Conservation (phyloP, 2,329 filamentous ascomycete genomes). For the Helicocarpus griseus region DNA sequence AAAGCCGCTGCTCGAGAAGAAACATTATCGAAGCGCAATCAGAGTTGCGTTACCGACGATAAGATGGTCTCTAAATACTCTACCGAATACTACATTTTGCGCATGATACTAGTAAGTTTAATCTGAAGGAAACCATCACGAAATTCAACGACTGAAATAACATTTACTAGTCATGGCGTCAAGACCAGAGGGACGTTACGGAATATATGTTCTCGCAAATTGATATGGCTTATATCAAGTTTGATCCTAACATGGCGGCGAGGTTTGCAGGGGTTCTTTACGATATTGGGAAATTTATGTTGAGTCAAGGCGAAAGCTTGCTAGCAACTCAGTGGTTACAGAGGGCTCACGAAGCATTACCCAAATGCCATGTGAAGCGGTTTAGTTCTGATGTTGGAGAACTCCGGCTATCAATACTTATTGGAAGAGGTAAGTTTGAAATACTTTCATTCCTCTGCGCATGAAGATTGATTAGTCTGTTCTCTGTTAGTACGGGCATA, state of each 20-base stretch:
- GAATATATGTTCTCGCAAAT: conserved; percentile 66
- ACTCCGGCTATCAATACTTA: conserved; percentile 56
- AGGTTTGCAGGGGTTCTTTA: conserved; percentile 58
- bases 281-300: conserved; percentile 57
- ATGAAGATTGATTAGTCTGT: not conserved
- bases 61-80: conserved; percentile 20
- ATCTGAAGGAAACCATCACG: conserved; percentile 1
- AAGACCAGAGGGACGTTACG: conserved; percentile 62
- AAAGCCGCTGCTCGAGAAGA: conserved; percentile 51
- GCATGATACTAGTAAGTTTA: conserved; percentile 53
- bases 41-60: conserved; percentile 5
- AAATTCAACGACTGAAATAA: conserved; percentile 3
- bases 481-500: conserved; percentile 19
- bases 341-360: conserved; percentile 47
- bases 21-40: conserved; percentile 12
- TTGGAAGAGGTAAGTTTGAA: conserved; percentile 47
- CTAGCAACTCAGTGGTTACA: conserved; percentile 64
- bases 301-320: conserved; percentile 42
- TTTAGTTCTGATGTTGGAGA: conserved; percentile 53
- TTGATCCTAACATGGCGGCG: conserved; percentile 48
- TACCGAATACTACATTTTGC: conserved; percentile 55
- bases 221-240: conserved; percentile 23
- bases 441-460: conserved; percentile 19
- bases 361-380: conserved; percentile 42
- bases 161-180: conserved; percentile 58